Percentiles rank a stretch among this genome's conserved stretches.
These are phyloP conservation scores for Hanseniaspora sp. DNA, from an alignment of 1,139 yeast species.

Conservation along the genomic window DNA sequence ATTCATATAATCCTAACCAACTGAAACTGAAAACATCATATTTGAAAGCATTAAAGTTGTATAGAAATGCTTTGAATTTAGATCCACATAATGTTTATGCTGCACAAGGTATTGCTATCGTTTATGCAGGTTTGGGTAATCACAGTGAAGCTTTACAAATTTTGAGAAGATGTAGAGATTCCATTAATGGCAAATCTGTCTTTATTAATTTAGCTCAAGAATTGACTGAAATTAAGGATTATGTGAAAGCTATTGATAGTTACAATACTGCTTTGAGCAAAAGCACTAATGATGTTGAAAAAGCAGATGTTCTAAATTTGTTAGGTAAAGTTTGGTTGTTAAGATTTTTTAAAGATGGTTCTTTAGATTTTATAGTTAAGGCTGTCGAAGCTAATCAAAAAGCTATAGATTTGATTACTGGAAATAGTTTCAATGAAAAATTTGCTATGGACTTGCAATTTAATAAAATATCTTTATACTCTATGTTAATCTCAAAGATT, in stretches of 20 bases:
- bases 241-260: slow-evolving; percentile 74
- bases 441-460: slow-evolving; percentile 45
- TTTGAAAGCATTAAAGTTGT: slow-evolving; percentile 78
- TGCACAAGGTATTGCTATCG: slow-evolving; percentile 93
- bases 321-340: slow-evolving; percentile 86
- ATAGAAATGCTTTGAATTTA: slow-evolving; percentile 72
- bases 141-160: slow-evolving; percentile 70
- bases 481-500: slow-evolving; percentile 75
- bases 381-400: slow-evolving; percentile 53
- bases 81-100: slow-evolving; percentile 88
- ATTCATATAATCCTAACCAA: slow-evolving; percentile 30
- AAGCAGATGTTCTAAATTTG: slow-evolving; percentile 51
- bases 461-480: slow-evolving; percentile 75
- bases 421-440: slow-evolving; percentile 29
- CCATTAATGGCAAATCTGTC: slow-evolving; percentile 72
- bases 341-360: slow-evolving; percentile 64
- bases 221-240: slow-evolving; percentile 69
- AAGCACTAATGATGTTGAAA: slow-evolving; percentile 46
- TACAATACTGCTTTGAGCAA: slow-evolving; percentile 69
- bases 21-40: slow-evolving; percentile 68
- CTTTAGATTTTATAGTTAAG: slow-evolving; percentile 45
- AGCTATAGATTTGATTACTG: slow-evolving; percentile 35
- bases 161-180: slow-evolving; percentile 79
- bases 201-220: slow-evolving; percentile 85
- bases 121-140: slow-evolving; percentile 79